Conservation (phyloP, 768 basidiomycete species). For the Lactarius hengduanensis region DNA sequence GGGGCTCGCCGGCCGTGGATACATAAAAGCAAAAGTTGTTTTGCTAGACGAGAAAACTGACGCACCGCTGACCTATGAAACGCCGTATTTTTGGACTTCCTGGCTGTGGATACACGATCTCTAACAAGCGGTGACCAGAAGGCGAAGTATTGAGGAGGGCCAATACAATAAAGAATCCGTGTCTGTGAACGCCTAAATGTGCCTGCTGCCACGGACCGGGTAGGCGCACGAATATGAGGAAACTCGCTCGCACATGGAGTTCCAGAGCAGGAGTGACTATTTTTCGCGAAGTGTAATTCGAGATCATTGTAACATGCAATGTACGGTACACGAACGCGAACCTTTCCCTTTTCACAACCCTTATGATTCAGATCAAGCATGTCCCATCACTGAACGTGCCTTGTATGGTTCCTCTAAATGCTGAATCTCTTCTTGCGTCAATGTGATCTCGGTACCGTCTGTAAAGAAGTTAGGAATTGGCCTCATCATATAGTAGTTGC, state of each 20-base stretch:
- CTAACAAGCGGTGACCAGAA: not conserved
- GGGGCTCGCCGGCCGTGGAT: no score
- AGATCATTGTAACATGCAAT: not conserved
- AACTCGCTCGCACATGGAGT: not conserved
- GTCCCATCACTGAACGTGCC: constrained; percentile 23
- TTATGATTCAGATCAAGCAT: not conserved
- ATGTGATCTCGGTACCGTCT: constrained; percentile 19
- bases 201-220: constrained; percentile 13
- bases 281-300: not conserved
- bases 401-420: constrained; percentile 27
- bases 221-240: not conserved
- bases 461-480: not conserved
- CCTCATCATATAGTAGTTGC: not conserved
- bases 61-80: constrained; percentile 3
- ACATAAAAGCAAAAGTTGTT: no score
- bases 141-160: not conserved
- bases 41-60: not conserved
- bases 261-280: constrained; percentile 8
- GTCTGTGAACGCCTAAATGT: no score
- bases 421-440: constrained; percentile 21
- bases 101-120: constrained; percentile 14
- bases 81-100: constrained; percentile 11
- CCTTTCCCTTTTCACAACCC: not conserved
- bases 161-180: no score
- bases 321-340: no score